These are phyloP conservation scores for Amanita polypyramis DNA, from an alignment of 768 basidiomycete species.

Conservation along the genomic window DNA sequence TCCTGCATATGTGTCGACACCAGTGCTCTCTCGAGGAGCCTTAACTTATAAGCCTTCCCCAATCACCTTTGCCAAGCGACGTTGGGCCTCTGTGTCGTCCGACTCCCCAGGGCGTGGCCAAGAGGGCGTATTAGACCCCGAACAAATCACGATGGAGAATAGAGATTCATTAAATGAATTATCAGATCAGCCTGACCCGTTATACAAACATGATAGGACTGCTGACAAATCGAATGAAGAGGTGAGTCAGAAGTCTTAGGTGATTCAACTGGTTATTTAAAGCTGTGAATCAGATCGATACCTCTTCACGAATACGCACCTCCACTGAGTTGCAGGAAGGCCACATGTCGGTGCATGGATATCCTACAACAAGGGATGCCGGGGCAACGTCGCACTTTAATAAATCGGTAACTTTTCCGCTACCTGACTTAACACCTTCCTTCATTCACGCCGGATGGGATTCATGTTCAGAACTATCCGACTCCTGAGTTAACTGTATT, in stretches of 20 bases:
- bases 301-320: background rate
- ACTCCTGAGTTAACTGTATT: constrained; percentile 12
- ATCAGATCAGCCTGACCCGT: background rate
- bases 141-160: background rate
- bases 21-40: constrained; percentile 25
- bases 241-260: background rate
- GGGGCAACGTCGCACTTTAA: constrained; percentile 9
- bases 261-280: background rate
- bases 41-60: constrained; percentile 53
- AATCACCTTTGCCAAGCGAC: constrained; percentile 50
- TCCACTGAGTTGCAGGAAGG: background rate
- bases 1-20: constrained; percentile 10
- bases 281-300: background rate
- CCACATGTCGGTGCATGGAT: constrained; percentile 9
- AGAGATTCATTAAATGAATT: background rate
- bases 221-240: background rate
- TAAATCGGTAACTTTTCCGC: constrained; percentile 29
- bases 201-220: background rate
- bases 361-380: constrained; percentile 8
- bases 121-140: background rate
- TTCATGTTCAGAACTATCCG: constrained; percentile 32
- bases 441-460: constrained; percentile 52
- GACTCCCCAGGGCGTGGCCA: constrained; percentile 14
- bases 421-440: constrained; percentile 33
- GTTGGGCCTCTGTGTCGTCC: constrained; percentile 37